Base-by-base conservation (phyloP, 805 yeast genomes). In the Monosporozyma unispora region DNA sequence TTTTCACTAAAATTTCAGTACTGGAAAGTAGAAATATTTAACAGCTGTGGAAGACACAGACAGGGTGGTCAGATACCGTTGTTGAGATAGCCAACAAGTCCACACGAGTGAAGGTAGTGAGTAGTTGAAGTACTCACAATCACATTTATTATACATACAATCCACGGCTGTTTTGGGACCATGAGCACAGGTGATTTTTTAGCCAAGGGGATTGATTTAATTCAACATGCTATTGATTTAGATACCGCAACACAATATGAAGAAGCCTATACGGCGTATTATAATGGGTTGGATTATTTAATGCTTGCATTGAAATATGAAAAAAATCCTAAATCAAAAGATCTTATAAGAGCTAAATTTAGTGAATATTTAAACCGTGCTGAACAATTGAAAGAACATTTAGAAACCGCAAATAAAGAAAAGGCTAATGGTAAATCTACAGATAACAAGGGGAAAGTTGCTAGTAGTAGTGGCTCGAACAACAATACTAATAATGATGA, bases 221-320 rank as follows among this genome's bases (percentile, higher is more conserved):
- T 93, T 18, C 95, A 89, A 63, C 84, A 84, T 67, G 99, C 99
- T 22, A 89, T 93, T 49, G 96, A 89, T 64, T 88, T 95, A 5
- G 99, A 93, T 64, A 81, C 87, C 16, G 89, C 89, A 22, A 83
- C 91, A 47, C 77, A 83, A 55, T 91, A 90, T 59, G 96, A 87
- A 48, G 98, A 93, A 57, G 98, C 99, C 0, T 91, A 91, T 67
- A 86, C 88, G 52, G 77, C 87, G 44, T 93, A 93, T 69, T 90
- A 87, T 71, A 86, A 86, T 59, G 97, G 97, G 1, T 73, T 93
- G 49, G 98, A 93, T 67, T 93, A 93, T 69, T 74, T 93, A 59
- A 89, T 93, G 96, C 74, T 89, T 57, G 99, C 99, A 4, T 75
- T 93, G 58, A 93, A 93, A 69, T 91, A 85, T 60, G 99, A 93